Percentiles rank a stretch among this genome's conserved stretches.
Conservation (phyloP, 2,329 filamentous ascomycete genomes). For the Claviceps sp. region DNA sequence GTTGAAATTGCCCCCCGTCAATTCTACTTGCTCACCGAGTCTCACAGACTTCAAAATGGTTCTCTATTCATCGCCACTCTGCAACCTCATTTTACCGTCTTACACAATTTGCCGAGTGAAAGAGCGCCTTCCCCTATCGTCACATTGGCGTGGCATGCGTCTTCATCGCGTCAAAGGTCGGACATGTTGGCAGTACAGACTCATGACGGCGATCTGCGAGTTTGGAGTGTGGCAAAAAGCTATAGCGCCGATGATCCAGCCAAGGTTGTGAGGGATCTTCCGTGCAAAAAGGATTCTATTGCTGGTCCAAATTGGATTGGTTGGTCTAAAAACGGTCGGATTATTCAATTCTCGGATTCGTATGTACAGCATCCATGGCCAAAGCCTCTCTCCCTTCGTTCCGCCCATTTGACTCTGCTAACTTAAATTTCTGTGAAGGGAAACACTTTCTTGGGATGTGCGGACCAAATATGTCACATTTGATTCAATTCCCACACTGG, state of each 20-base stretch:
- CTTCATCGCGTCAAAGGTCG: constrained; percentile 88
- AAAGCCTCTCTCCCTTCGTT: too few relatives aligned
- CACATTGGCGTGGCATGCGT: constrained; percentile 86
- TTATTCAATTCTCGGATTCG: constrained; percentile 86
- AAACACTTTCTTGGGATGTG: constrained; percentile 93
- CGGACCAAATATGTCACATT: constrained; percentile 93
- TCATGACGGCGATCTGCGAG: constrained; percentile 77
- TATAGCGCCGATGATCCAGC: constrained; percentile 59
- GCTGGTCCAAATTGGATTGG: constrained; percentile 86
- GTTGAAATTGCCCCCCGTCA: not conserved
- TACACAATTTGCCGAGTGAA: constrained; percentile 81
- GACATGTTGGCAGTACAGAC: constrained; percentile 96
- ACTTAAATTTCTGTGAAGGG: constrained; percentile 32
- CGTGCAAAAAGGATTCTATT: constrained; percentile 59
- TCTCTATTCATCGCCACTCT: constrained; percentile 82
- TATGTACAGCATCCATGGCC: constrained; percentile 33
- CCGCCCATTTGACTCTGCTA: not conserved
- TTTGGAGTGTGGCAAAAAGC: constrained; percentile 91
- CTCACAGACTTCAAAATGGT: constrained; percentile 75
- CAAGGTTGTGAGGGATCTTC: constrained; percentile 78
- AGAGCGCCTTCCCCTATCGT: constrained; percentile 77
- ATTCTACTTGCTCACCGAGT: constrained; percentile 5
- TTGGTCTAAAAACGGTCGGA: constrained; percentile 96
- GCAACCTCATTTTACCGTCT: constrained; percentile 82
- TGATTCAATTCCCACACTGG: constrained; percentile 74